Base-by-base conservation (phyloP, 2,329 filamentous ascomycete genomes). In the Colletotrichum godetiae region DNA sequence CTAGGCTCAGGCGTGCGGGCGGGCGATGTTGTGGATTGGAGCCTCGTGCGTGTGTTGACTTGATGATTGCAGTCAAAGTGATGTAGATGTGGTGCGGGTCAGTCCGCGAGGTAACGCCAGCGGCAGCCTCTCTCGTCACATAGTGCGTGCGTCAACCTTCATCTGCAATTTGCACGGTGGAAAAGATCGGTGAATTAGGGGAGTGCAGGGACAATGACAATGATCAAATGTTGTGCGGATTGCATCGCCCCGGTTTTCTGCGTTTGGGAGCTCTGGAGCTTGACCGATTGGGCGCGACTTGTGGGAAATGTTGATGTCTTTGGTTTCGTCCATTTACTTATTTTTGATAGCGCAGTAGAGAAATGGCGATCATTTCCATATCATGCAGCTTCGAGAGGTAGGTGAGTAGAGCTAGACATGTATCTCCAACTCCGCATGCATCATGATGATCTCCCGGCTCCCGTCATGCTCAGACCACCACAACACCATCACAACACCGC, bases 91-190 rank as follows among this genome's bases (percentile, higher is more conserved):
- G 57, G 55, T 12, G 8, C 42, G 52, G 42, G 2, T 15, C 35
- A 22, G 35, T 61, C 33, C 60, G 57, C 55, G 59, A 73, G 66
- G 64, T 55, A 67, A 60, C 59, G 31, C 13, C 42, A n/a, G 19
- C 13, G 11, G 8, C 7, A 24, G 22, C 15, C 42, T 22, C 66
- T 46, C 67, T 73, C 67, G 67, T 66, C 71, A 73, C 71, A 73
- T 73, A 73, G 71, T 73, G 29, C 22, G 11, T 6, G 4, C 8
- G 8, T 49, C 3, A 2, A 0, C 13, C 35, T 37, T n/a, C 19
- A 15, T 24, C 13, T 4, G 0, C 4, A 2, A 3, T 8, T 31
- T 1, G 2, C 35, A 72, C 68, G 55, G 55, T 71, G 19, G 8
- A 33, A 33, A 2, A 19, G 35, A 22, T 59, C 33, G 24, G 46